Conservation (phyloP, 305 asterid species). For the Coffea humblotiana region DNA sequence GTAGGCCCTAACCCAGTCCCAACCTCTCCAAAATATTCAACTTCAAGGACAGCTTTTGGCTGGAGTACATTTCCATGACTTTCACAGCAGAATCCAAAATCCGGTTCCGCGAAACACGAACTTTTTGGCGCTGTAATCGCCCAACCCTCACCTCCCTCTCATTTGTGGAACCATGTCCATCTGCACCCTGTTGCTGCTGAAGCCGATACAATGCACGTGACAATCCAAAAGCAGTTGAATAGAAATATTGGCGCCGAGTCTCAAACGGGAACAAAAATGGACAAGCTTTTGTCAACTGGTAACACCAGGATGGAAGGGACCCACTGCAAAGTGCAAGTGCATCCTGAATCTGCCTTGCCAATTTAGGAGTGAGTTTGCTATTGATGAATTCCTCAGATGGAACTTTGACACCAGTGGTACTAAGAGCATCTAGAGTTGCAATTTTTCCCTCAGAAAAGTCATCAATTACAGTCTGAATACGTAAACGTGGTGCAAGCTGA, state of each 20-base stretch:
- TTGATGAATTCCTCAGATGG: constrained; percentile 67
- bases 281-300: constrained; percentile 93
- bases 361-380: constrained; percentile 88
- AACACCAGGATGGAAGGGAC: constrained; percentile 97
- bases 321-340: constrained; percentile 98
- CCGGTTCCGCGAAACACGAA: constrained; percentile 92
- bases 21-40: constrained; percentile 99
- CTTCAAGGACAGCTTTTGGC: constrained; percentile 99
- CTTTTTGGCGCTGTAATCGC: constrained; percentile 93
- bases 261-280: constrained; percentile 98
- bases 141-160: constrained; percentile 90
- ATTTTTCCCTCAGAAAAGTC: constrained; percentile 77
- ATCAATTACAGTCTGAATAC: constrained; percentile 56
- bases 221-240: constrained; percentile 97
- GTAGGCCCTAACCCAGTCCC: constrained; percentile 99
- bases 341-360: constrained; percentile 94
- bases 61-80: constrained; percentile 99
- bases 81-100: constrained; percentile 95
- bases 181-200: constrained; percentile 98
- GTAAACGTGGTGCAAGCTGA: constrained; percentile 89
- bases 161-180: constrained; percentile 71
- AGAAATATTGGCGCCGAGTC: constrained; percentile 93
- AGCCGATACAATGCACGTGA: constrained; percentile 94
- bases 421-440: constrained; percentile 50
- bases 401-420: constrained; percentile 51